phyloP scores from a whole-genome alignment of 192 early-diverging fungal species.

The Mortierella antarctica region DNA sequence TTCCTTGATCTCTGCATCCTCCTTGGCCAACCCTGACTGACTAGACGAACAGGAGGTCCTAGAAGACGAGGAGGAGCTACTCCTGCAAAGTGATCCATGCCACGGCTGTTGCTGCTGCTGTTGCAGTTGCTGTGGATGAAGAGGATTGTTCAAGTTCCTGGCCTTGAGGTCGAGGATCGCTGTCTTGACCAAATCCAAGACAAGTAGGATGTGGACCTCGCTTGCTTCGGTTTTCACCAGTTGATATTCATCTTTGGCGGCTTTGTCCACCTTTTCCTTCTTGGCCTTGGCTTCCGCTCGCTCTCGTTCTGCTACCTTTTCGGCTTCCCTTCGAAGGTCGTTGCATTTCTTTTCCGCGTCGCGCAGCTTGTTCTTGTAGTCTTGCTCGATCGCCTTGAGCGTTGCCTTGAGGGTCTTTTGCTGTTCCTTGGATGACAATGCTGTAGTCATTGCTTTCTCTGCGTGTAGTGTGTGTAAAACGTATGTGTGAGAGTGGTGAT shows the following conservation, averaged over 20 bases:
- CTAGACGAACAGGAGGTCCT: background rate
- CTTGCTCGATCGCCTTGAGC: constrained; percentile 30
- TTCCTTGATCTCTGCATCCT: constrained; percentile 41
- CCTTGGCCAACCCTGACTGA: constrained; percentile 4
- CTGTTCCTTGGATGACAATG: constrained; percentile 6
- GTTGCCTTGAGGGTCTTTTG: constrained; percentile 16
- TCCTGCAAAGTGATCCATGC: background rate
- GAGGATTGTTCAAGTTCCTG: constrained; percentile 4
- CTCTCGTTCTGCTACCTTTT: constrained; percentile 25
- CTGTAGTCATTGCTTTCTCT: background rate
- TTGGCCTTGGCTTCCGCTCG: constrained; percentile 12
- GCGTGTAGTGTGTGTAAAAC: background rate
- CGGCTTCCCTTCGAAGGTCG: constrained; percentile 27
- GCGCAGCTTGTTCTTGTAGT: constrained; percentile 27
- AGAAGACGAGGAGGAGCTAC: constrained; percentile 8
- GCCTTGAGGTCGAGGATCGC: constrained; percentile 40
- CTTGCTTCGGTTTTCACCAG: constrained; percentile 19
- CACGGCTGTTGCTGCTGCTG: background rate
- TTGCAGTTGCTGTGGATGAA: background rate
- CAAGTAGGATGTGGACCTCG: constrained; percentile 24
- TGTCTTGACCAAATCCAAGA: constrained; percentile 25
- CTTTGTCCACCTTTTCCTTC: constrained; percentile 24
- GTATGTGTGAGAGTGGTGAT: too few relatives aligned
- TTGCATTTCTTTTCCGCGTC: constrained; percentile 46
- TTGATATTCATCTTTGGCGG: constrained; percentile 37